Evolutionary conservation across 192 early-diverging fungal species (phyloP).

Genomic region (Neocallimastix lanati): DNA sequence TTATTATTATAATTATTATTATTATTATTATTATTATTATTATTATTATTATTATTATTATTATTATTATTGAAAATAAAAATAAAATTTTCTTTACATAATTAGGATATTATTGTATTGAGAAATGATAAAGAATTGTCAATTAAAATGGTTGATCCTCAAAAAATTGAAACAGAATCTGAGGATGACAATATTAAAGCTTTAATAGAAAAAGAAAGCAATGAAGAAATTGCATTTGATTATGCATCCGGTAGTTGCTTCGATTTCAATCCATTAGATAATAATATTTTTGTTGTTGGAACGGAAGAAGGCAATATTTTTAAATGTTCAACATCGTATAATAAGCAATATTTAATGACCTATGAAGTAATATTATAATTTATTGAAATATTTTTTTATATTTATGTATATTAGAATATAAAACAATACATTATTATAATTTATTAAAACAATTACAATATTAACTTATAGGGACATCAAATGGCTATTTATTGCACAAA

Average conservation of each 20-base stretch:
- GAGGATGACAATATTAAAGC: not conserved
- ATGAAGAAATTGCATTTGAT: conserved; percentile 21
- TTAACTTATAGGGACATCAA: conserved; percentile 33
- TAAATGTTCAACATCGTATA: conserved; percentile 43
- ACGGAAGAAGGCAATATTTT: conserved; percentile 43
- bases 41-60: conserved; percentile 4
- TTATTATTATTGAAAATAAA: not conserved
- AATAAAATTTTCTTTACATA: no score
- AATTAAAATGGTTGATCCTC: not conserved
- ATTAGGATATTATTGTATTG: conserved; percentile 17
- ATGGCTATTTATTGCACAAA: conserved; percentile 40
- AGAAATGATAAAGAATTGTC: not conserved
- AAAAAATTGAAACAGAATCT: not conserved
- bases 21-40: not conserved
- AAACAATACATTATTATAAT: no score
- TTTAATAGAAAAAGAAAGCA: not conserved
- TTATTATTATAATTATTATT: not conserved
- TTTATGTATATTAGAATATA: no score
- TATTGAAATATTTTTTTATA: no score
- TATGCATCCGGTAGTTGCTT: conserved; percentile 39
- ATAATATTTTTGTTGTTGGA: conserved; percentile 41
- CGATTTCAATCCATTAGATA: conserved; percentile 35
- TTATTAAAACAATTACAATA: no score
- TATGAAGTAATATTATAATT: conserved; percentile 33
- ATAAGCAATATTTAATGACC: conserved; percentile 28